phyloP scores from a whole-genome alignment of 2,329 filamentous ascomycete species.

The Penicillium sp. region DNA sequence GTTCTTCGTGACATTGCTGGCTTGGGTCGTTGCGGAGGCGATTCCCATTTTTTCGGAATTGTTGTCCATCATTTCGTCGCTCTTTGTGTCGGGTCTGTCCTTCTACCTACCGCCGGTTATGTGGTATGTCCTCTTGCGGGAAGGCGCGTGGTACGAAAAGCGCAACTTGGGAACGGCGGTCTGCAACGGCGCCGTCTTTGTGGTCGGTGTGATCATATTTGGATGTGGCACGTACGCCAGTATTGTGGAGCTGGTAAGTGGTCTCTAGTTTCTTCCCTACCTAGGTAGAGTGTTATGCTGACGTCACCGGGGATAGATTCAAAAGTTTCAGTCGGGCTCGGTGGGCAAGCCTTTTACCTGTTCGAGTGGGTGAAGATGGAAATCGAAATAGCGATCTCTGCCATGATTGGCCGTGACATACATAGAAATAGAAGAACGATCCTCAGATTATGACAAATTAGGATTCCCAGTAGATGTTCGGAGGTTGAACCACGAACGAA shows the following conservation, averaged over 20 bases:
- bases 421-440: too few species aligned
- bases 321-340: conserved; percentile 60
- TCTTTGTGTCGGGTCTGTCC: background rate
- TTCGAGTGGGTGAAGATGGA: too few species aligned
- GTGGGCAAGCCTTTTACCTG: too few species aligned
- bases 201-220: background rate
- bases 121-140: background rate
- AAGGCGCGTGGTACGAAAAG: background rate
- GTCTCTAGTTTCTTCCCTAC: background rate
- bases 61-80: background rate
- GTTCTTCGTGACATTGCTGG: background rate
- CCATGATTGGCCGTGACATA: too few species aligned
- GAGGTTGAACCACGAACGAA: too few species aligned
- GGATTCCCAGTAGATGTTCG: too few species aligned
- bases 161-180: background rate
- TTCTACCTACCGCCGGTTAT: background rate
- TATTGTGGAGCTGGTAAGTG: conserved; percentile 5
- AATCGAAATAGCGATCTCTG: too few species aligned
- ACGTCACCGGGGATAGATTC: too few species aligned
- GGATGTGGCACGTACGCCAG: background rate
- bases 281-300: too few species aligned
- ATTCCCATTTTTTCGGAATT: background rate
- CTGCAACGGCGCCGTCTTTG: background rate
- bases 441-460: too few species aligned
- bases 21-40: background rate